Evolutionary conservation across 2,329 filamentous ascomycete species (phyloP), one percentile per base, ranked within the genome.

Genomic region (Aspergillus puulaauensis): DNA sequence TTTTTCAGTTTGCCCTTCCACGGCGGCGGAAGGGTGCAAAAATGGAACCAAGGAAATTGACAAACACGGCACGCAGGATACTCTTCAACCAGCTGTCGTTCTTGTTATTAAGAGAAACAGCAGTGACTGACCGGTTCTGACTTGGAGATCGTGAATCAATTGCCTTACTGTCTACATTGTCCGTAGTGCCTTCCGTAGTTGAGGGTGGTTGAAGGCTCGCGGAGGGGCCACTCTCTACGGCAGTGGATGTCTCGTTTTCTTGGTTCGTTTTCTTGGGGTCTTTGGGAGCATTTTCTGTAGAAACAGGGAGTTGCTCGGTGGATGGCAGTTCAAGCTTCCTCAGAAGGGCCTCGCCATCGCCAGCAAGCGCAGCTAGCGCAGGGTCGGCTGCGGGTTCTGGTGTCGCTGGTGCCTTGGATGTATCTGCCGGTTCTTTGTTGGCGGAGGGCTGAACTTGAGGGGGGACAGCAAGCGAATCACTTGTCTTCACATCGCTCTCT

Each of bases 271-370:
- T 58, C 49, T 60, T 52, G 14, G 54, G 33, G 23, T 62, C 45
- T 31, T 52, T 58, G 9, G 62, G 59, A 24, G 57, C 35, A 23
- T 46, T 52, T n/a, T 52, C 58, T 89, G 54, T 91, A 93, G 61
- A 60, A 21, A 65, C 54, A 27, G 66, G 52, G 43, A 70, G 49
- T 40, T 69, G 64, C 31, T 72, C 69, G 19, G 68, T 68, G 11
- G 70, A 71, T 3, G 71, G 70, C 39, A 66, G 59, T 39, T 70
- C 67, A 43, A 73, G 66, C 48, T 70, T 65, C 46, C 59, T 66
- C 23, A 73, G 67, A 21, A 71, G 66, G 46, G 71, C 66, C 57
- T 71, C 71, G n/a, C 69, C 64, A 53, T 73, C 70, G 7, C 63
- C 68, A 52, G 70, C 68, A 51, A 71, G 68, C 15, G 70, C 66